Conservation (phyloP, 106 monocot genomes). For the Gastrodia elata region DNA sequence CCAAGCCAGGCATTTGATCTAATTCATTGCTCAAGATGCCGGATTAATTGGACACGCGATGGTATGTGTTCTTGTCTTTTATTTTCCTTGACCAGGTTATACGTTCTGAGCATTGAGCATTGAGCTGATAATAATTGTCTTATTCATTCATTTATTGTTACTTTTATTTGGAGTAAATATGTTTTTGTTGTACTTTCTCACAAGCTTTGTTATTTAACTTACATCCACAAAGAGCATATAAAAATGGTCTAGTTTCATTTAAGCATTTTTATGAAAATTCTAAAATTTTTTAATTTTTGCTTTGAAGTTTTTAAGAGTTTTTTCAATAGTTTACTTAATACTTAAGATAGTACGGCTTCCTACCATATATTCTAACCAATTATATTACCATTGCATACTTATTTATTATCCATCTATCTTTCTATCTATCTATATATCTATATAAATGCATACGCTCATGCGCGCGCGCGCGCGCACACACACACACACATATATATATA, state of each 20-base stretch:
- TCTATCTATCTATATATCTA: too few relatives aligned
- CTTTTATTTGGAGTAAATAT: background rate
- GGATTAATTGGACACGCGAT: constrained; percentile 91
- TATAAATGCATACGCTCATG: too few relatives aligned
- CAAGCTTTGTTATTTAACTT: background rate
- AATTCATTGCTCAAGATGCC: constrained; percentile 95
- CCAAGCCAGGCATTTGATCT: constrained; percentile 97
- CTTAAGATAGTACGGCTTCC: background rate
- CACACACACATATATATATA: too few relatives aligned
- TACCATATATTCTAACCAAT: background rate
- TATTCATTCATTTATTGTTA: background rate
- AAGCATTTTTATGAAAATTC: background rate
- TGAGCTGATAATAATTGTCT: too few relatives aligned
- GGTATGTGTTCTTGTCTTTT: constrained; percentile 28
- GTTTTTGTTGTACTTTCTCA: background rate
- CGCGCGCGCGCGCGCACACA: too few relatives aligned
- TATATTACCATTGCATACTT: too few relatives aligned
- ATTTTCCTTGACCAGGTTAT: background rate
- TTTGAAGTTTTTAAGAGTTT: background rate
- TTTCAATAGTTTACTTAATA: background rate
- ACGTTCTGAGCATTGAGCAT: background rate
- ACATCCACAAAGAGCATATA: background rate
- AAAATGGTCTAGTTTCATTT: background rate
- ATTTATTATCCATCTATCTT: too few relatives aligned
- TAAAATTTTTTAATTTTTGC: background rate